These are phyloP conservation scores for Dispira parvispora DNA, from an alignment of 192 early-diverging fungal genomes.

Conservation along the genomic window DNA sequence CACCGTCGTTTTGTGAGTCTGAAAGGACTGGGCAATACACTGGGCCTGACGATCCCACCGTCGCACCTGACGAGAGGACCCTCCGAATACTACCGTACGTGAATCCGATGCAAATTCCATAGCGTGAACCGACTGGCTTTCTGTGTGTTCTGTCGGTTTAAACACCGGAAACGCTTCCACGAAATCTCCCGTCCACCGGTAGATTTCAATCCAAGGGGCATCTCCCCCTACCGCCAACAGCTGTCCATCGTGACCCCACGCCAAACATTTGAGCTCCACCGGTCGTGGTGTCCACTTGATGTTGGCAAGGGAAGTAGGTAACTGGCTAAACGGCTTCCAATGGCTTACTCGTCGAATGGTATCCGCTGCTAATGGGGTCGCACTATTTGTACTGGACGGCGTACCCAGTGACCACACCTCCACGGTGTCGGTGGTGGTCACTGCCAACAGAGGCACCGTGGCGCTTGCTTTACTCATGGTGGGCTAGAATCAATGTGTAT, in stretches of 20 bases:
- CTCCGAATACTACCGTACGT: slow-evolving; percentile 3
- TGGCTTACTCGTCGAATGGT: no score
- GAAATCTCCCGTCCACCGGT: background rate
- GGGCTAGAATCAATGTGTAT: no score
- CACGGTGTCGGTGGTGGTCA: background rate
- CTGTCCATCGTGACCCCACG: slow-evolving; percentile 10
- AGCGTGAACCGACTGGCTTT: background rate
- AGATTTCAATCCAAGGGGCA: slow-evolving; percentile 6
- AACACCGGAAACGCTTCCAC: slow-evolving; percentile 3
- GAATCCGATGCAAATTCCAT: slow-evolving; percentile 10
- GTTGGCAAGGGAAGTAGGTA: background rate
- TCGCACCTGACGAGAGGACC: background rate
- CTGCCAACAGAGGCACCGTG: background rate
- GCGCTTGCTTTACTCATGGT: background rate
- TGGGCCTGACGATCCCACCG: slow-evolving; percentile 7
- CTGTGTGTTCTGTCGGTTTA: background rate
- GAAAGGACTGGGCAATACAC: slow-evolving; percentile 9
- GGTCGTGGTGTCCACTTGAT: background rate
- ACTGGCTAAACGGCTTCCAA: background rate
- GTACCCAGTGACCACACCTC: no score
- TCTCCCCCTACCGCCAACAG: slow-evolving; percentile 1
- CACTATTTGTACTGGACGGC: no score
- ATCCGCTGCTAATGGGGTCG: no score
- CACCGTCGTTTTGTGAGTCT: slow-evolving; percentile 8
- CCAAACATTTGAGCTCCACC: background rate